These are phyloP conservation scores for Aspergillus sp. DNA, from an alignment of 2,329 filamentous ascomycete species.

Conservation along the genomic window DNA sequence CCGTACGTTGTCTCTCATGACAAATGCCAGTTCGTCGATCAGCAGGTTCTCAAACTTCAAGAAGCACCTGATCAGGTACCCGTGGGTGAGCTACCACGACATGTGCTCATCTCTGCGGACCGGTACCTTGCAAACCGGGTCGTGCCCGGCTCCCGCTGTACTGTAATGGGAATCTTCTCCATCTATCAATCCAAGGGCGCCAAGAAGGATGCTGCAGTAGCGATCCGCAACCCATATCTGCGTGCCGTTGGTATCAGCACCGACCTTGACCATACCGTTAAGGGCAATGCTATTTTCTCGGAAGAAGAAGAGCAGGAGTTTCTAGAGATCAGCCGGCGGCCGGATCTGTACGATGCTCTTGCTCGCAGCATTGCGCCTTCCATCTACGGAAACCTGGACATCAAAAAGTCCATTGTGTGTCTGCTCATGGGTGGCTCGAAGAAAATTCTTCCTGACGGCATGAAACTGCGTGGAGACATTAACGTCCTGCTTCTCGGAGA, in stretches of 20 bases:
- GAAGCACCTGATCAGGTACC: constrained; percentile 97
- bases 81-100: constrained; percentile 89
- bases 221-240: constrained; percentile 92
- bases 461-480: constrained; percentile 96
- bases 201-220: constrained; percentile 81
- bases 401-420: constrained; percentile 96
- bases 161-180: constrained; percentile 94
- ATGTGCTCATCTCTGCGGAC: constrained; percentile 95
- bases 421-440: constrained; percentile 92
- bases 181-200: constrained; percentile 93
- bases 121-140: constrained; percentile 93
- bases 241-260: constrained; percentile 89
- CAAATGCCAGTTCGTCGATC: constrained; percentile 90
- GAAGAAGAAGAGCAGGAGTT: constrained; percentile 99
- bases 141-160: constrained; percentile 90
- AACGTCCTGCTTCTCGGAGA: constrained; percentile 96
- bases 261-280: constrained; percentile 84
- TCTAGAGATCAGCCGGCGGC: constrained; percentile 80
- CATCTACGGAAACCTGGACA: constrained; percentile 93
- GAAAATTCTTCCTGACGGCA: constrained; percentile 95
- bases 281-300: constrained; percentile 78
- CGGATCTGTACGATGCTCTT: constrained; percentile 90
- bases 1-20: constrained; percentile 97
- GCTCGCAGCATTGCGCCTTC: constrained; percentile 92
- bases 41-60: constrained; percentile 96